Conservation (phyloP, 129 eudicot genomes). For the Ambrosia artemisiifolia region DNA sequence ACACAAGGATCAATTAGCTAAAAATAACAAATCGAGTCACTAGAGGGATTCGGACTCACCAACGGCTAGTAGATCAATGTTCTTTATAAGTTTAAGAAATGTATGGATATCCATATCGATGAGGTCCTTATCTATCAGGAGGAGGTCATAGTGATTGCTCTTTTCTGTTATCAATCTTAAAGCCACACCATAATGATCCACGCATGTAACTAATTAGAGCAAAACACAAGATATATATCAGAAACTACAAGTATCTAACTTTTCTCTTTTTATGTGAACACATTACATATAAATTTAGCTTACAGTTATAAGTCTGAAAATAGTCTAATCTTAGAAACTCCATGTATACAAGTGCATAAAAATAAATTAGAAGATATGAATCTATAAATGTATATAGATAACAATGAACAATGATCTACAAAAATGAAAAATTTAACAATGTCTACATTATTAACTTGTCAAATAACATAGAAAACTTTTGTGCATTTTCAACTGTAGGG, state of each 20-base stretch:
- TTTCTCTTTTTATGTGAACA: not conserved
- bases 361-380: not conserved
- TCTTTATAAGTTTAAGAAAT: slow-evolving; percentile 20
- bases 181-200: slow-evolving; percentile 24
- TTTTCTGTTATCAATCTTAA: slow-evolving; percentile 22
- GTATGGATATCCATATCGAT: slow-evolving; percentile 17
- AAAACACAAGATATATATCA: not conserved
- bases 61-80: slow-evolving; percentile 18
- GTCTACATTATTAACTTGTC: no score
- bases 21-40: not conserved
- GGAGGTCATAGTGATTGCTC: slow-evolving; percentile 19
- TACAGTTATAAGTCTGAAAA: not conserved
- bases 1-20: not conserved
- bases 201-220: slow-evolving; percentile 21
- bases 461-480: no score
- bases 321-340: not conserved
- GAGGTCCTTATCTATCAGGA: slow-evolving; percentile 21
- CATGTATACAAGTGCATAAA: not conserved
- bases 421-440: no score
- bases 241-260: not conserved
- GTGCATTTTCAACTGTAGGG: no score
- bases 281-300: not conserved
- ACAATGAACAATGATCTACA: no score
- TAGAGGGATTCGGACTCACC: slow-evolving; percentile 20
- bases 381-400: not conserved